Conservation (phyloP, 306 rosid species). For the Cicer bijugum region DNA sequence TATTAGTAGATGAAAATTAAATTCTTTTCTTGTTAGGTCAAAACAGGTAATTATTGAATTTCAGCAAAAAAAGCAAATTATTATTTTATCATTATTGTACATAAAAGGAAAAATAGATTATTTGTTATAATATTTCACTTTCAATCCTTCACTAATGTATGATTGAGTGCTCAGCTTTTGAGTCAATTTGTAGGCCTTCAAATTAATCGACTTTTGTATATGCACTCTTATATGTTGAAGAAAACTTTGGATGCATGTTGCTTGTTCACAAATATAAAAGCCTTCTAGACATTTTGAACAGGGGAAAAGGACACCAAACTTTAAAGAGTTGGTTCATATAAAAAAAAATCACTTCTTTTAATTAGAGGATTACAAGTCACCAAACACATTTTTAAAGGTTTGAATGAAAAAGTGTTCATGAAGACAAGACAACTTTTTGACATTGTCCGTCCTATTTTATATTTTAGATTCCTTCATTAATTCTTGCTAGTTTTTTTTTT, state of each 20-base stretch:
- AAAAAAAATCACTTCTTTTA: neutral
- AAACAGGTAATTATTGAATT: neutral
- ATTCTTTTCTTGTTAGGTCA: neutral
- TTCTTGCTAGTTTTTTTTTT: too few relatives aligned
- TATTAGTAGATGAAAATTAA: too few relatives aligned
- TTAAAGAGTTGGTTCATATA: neutral
- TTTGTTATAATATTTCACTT: neutral
- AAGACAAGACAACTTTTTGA: neutral
- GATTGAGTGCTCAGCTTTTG: neutral
- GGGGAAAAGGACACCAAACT: neutral
- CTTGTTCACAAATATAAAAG: constrained; percentile 10
- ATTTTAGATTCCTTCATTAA: neutral
- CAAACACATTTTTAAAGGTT: constrained; percentile 28
- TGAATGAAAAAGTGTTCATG: constrained; percentile 9
- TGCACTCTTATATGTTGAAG: neutral
- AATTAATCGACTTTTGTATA: neutral
- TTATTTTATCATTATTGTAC: neutral
- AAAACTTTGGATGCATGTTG: constrained; percentile 2
- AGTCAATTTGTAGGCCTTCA: constrained; percentile 13
- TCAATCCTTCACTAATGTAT: neutral
- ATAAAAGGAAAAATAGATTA: too few relatives aligned
- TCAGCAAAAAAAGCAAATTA: neutral
- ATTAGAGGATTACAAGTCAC: constrained; percentile 34
- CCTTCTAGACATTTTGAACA: neutral
- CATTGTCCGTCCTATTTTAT: neutral